Conservation (phyloP, 164 flowering plant genomes). For the Paratinospora sagittata region DNA sequence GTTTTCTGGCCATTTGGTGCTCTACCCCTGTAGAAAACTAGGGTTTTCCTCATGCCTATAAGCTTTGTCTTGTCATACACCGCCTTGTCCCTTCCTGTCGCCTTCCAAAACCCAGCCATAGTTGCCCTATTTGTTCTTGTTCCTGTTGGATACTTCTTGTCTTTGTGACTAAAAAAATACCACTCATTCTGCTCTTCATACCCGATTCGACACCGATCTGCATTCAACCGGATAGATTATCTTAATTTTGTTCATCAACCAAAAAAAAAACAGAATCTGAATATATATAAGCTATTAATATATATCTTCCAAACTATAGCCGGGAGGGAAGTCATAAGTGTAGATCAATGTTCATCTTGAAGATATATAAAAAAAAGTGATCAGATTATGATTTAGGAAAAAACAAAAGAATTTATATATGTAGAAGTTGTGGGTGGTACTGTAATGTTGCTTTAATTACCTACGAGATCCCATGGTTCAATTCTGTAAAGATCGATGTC, state of each 20-base stretch:
- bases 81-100: slow-evolving; percentile 84
- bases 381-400: background rate
- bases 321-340: no score
- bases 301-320: no score
- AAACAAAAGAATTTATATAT: no score
- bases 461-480: slow-evolving; percentile 95
- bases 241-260: no score
- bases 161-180: slow-evolving; percentile 92
- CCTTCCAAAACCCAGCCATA: slow-evolving; percentile 90
- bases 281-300: no score
- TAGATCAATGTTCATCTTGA: no score
- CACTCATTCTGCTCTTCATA: slow-evolving; percentile 82
- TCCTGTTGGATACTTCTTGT: slow-evolving; percentile 89
- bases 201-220: slow-evolving; percentile 79
- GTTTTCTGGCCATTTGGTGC: slow-evolving; percentile 90
- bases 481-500: slow-evolving; percentile 86
- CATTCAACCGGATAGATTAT: background rate
- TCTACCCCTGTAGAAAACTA: slow-evolving; percentile 82
- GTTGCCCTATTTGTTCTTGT: slow-evolving; percentile 88
- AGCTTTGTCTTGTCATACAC: slow-evolving; percentile 61
- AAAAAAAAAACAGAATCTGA: no score
- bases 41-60: slow-evolving; percentile 94
- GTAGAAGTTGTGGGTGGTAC: background rate
- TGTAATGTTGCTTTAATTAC: slow-evolving; percentile 22
- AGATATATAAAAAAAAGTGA: background rate